Evolutionary conservation across 495 filamentous ascomycete genomes (phyloP), one percentile per base, ranked within the genome.

Genomic region (Neurospora sp.): DNA sequence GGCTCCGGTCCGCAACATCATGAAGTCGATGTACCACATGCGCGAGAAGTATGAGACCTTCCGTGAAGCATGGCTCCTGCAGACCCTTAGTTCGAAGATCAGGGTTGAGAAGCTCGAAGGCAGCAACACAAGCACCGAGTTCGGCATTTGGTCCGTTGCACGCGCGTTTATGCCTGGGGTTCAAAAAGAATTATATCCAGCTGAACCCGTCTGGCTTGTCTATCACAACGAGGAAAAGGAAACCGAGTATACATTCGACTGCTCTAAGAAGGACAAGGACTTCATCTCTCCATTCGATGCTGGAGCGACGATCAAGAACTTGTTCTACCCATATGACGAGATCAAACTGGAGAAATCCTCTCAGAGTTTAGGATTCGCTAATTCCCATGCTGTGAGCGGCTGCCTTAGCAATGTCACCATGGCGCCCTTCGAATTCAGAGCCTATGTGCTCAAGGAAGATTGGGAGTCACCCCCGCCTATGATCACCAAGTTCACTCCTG

Each of bases 321-420:
- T 93, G 7, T 91, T 92, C 78, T 90, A 87, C 73, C 91, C 91
- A 1, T 89, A 89, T 73, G 90, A 93, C 59, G 88, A 90, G 76
- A 80, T 86, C 41, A 85, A 80, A 5, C 78, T 92, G 10, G 75
- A 77, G 23, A 73, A 48, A 4, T 31, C 79, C 86, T 77, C 79
- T 11, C 70, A 44, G 71, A 73, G 39, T 11, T 18, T 72, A 4
- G 75, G 75, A 16, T 77, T 78, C 40, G 66, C 69, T 4, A 72
- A 73, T 16, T 75, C 73, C 12, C 59, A 69, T 6, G 46, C 71
- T 31, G 69, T 71, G 70, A 90, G 88, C 73, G 89, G 90, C 8
- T 92, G 91, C 78, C 78, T 91, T 2, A 79, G 84, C 46, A 84
- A 79, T 18, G 74, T 92, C 37, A 85, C 83, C 11, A 78, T 92